phyloP scores from a whole-genome alignment of 2,329 filamentous ascomycete genomes.

The Colletotrichum gloeosporioides region DNA sequence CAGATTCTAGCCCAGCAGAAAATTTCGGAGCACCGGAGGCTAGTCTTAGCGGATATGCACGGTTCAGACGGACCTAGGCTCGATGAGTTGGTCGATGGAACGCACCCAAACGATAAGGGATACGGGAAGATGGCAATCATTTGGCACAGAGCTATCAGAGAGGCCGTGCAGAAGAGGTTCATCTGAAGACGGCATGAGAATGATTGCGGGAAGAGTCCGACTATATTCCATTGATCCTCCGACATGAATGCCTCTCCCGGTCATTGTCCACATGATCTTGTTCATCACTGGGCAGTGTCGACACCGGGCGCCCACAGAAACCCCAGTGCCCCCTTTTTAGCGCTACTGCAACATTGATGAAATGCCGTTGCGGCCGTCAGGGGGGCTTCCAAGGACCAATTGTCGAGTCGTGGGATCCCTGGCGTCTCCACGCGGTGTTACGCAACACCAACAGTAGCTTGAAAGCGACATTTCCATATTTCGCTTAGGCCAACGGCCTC shows the following conservation, averaged over 20 bases:
- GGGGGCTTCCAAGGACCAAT: background rate
- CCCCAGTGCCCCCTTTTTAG: background rate
- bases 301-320: background rate
- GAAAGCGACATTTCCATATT: background rate
- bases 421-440: background rate
- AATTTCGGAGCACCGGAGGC: conserved; percentile 23
- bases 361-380: background rate
- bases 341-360: background rate
- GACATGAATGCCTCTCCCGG: background rate
- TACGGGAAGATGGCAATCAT: conserved; percentile 40
- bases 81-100: conserved; percentile 36
- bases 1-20: conserved; percentile 25
- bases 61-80: conserved; percentile 27
- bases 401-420: background rate
- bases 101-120: conserved; percentile 37
- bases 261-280: background rate
- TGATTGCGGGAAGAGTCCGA: background rate
- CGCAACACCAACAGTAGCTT: background rate
- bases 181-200: conserved; percentile 14
- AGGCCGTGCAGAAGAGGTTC: conserved; percentile 27
- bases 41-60: conserved; percentile 40
- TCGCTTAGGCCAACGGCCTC: background rate
- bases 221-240: background rate
- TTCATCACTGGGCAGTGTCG: background rate
- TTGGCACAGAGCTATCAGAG: conserved; percentile 33